These are phyloP conservation scores for Boehmeria nivea DNA, from an alignment of 306 rosid genomes.

Conservation along the genomic window DNA sequence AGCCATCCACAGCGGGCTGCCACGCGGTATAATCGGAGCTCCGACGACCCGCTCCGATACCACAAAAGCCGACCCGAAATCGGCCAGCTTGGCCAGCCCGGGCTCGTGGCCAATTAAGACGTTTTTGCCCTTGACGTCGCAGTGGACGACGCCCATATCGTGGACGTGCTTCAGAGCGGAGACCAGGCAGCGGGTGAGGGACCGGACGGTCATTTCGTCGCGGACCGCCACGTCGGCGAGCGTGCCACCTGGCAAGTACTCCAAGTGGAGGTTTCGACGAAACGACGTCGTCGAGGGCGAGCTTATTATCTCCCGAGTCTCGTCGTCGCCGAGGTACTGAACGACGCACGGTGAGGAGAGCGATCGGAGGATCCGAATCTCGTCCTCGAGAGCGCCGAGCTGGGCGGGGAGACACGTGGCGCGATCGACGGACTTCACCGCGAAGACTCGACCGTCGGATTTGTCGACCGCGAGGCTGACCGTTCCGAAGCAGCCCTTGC, in stretches of 20 bases:
- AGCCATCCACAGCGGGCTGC: conserved; percentile 98
- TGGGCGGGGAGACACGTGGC: conserved; percentile 26
- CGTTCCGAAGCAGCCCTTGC: conserved; percentile 67
- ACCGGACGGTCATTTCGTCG: conserved; percentile 50
- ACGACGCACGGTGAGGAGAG: conserved; percentile 56
- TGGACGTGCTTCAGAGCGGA: conserved; percentile 56
- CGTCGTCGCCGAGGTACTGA: conserved; percentile 51
- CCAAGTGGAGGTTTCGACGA: conserved; percentile 59
- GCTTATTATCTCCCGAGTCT: conserved; percentile 47
- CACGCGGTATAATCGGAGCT: conserved; percentile 39
- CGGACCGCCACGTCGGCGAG: conserved; percentile 27
- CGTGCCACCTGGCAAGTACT: conserved; percentile 82
- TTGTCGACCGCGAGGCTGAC: conserved; percentile 50
- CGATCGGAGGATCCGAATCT: conserved; percentile 51
- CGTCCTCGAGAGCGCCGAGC: conserved; percentile 57
- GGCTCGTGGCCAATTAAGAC: conserved; percentile 37
- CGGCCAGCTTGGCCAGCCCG: conserved; percentile 52
- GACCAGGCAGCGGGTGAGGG: conserved; percentile 55
- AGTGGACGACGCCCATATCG: conserved; percentile 60
- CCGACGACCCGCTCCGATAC: not conserved
- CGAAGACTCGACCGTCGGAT: conserved; percentile 47
- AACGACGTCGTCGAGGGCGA: conserved; percentile 35
- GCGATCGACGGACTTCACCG: conserved; percentile 70
- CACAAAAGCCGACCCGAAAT: conserved; percentile 68
- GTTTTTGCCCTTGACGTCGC: conserved; percentile 80